Evolutionary conservation across 2,329 filamentous ascomycete genomes (phyloP).

Genomic region (Pseudopithomyces chartarum): DNA sequence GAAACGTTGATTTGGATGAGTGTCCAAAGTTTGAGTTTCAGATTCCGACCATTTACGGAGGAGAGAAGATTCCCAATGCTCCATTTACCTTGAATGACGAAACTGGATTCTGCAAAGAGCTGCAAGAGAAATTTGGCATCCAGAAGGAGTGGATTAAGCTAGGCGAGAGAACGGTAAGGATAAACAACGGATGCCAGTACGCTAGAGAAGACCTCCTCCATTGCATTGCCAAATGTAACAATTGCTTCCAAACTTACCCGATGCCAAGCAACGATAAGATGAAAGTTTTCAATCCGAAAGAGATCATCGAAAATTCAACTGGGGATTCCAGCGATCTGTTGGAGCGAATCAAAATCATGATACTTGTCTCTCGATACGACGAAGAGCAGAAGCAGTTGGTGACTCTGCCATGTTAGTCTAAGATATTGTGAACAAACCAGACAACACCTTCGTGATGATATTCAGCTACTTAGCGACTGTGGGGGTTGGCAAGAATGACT

Average conservation of each 20-base stretch:
- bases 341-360: conserved; percentile 7
- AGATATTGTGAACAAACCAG: conserved; percentile 12
- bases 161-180: conserved; percentile 6
- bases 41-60: not conserved
- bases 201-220: conserved; percentile 3
- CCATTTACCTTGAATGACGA: conserved; percentile 8
- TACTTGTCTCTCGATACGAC: not conserved
- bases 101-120: conserved; percentile 9
- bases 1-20: not conserved
- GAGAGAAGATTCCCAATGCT: conserved; percentile 8
- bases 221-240: conserved; percentile 3
- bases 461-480: conserved; percentile 13
- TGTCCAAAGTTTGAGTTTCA: not conserved
- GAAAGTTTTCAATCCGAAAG: conserved; percentile 16
- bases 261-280: conserved; percentile 6
- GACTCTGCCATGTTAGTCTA: no score
- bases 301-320: conserved; percentile 12
- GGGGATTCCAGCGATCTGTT: conserved; percentile 11
- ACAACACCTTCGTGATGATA: conserved; percentile 15
- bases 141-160: conserved; percentile 11
- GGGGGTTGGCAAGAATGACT: conserved; percentile 11
- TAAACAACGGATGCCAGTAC: conserved; percentile 16
- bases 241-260: conserved; percentile 13
- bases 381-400: no score
- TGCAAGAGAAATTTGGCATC: conserved; percentile 8